Conservation (phyloP, 2,329 filamentous ascomycete species). For the Alternaria viburni region DNA sequence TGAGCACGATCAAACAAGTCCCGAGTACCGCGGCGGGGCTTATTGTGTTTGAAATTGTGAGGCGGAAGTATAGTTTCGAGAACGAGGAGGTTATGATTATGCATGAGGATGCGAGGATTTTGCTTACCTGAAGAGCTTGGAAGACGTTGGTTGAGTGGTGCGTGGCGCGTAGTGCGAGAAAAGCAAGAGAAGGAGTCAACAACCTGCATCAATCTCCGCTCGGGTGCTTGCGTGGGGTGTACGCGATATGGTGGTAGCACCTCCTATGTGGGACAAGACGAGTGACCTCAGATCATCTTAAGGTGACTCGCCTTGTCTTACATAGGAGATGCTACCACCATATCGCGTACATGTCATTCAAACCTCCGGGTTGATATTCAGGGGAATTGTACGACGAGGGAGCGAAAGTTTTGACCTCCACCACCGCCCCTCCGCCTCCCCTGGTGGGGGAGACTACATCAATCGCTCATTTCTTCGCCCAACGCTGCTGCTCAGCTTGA, state of each 20-base stretch:
- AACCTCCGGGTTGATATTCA: not conserved
- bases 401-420: too few relatives aligned
- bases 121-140: slow-evolving; percentile 54
- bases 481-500: not conserved
- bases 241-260: not conserved
- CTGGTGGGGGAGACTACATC: too few relatives aligned
- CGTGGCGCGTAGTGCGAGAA: too few relatives aligned
- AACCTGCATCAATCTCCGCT: not conserved
- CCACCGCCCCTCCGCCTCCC: too few relatives aligned
- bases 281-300: not conserved
- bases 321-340: not conserved
- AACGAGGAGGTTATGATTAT: slow-evolving; percentile 56
- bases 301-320: not conserved
- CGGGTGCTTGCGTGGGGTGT: not conserved
- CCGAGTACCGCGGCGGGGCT: slow-evolving; percentile 78
- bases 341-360: not conserved
- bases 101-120: slow-evolving; percentile 74
- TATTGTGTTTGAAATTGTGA: slow-evolving; percentile 79
- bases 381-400: too few relatives aligned
- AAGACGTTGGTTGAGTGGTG: too few relatives aligned
- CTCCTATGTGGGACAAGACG: not conserved
- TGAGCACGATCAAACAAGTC: slow-evolving; percentile 74
- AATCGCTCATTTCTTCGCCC: too few relatives aligned
- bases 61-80: slow-evolving; percentile 74
- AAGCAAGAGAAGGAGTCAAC: not conserved